phyloP scores from a whole-genome alignment of 1,284 basidiomycete species.

The Ganoderma resinaceum region DNA sequence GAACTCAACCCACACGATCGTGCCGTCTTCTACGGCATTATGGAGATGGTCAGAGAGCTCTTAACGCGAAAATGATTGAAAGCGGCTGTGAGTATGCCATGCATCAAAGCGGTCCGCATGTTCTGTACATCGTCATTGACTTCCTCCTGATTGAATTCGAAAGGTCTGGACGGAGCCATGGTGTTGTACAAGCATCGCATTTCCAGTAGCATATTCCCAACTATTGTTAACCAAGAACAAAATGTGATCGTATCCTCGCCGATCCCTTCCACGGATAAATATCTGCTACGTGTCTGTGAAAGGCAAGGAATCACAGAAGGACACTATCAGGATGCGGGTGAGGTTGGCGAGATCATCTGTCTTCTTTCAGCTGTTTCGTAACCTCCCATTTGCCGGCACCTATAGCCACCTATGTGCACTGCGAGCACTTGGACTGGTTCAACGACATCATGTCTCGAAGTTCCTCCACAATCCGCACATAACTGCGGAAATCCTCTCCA shows the following conservation, averaged over 20 bases:
- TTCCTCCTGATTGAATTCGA: slow-evolving; percentile 1
- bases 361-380: neutral
- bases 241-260: neutral
- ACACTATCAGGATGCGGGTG: neutral
- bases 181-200: neutral
- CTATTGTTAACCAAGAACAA: neutral
- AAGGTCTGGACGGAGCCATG: neutral
- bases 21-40: slow-evolving; percentile 67
- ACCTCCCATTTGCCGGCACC: neutral
- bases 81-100: neutral
- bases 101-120: neutral
- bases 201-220: neutral
- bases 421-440: no score
- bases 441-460: no score
- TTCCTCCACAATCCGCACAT: no score
- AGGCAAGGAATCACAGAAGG: neutral
- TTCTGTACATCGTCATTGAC: slow-evolving; percentile 1
- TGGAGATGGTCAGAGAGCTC: slow-evolving; percentile 67
- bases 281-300: neutral
- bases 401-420: no score
- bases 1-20: slow-evolving; percentile 55
- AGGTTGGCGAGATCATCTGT: neutral
- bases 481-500: no score
- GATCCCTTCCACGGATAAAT: no score
- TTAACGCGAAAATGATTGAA: slow-evolving; percentile 9